Percentiles rank a stretch among this genome's conserved stretches.
These are phyloP conservation scores for Boletales sp. DNA, from an alignment of 768 basidiomycete species.

Conservation along the genomic window DNA sequence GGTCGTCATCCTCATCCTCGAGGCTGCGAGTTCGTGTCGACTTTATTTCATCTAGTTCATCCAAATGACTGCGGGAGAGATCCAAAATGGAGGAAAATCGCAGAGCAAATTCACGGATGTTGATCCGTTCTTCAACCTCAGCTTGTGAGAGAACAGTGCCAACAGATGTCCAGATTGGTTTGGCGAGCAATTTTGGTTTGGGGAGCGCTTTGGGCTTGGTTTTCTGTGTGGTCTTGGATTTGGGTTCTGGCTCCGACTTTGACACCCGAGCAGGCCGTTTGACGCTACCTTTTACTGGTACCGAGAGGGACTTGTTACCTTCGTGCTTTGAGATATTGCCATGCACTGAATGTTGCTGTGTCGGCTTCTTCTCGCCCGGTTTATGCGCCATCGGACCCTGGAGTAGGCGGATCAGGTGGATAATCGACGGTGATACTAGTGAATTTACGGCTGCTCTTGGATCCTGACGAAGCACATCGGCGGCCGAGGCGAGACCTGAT, in stretches of 20 bases:
- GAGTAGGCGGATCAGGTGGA: slow-evolving; percentile 8
- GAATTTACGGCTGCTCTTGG: slow-evolving; percentile 30
- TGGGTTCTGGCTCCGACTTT: slow-evolving; percentile 13
- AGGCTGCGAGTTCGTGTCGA: slow-evolving; percentile 29
- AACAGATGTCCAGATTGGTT: slow-evolving; percentile 52
- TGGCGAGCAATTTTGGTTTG: slow-evolving; percentile 39
- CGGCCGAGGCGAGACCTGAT: slow-evolving; percentile 36
- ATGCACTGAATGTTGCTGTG: slow-evolving; percentile 8
- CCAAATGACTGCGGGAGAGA: slow-evolving; percentile 47
- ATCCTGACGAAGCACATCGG: slow-evolving; percentile 34
- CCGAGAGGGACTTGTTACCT: slow-evolving; percentile 8
- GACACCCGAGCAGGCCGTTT: slow-evolving; percentile 3
- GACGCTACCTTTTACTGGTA: slow-evolving; percentile 8
- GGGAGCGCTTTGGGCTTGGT: slow-evolving; percentile 23
- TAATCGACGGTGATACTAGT: neutral
- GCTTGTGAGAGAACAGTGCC: slow-evolving; percentile 39
- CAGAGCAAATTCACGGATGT: slow-evolving; percentile 71
- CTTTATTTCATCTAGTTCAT: slow-evolving; percentile 60
- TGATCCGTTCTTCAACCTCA: slow-evolving; percentile 57
- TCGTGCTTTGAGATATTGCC: neutral
- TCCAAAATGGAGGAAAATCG: slow-evolving; percentile 57
- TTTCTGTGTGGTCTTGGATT: slow-evolving; percentile 17
- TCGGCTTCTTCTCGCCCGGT: slow-evolving; percentile 16
- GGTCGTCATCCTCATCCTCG: slow-evolving; percentile 36
- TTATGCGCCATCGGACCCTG: slow-evolving; percentile 29